Percentiles rank a stretch among this genome's conserved stretches.
These are phyloP conservation scores for Rubroboletus satanas DNA, from an alignment of 768 basidiomycete species.

Conservation along the genomic window DNA sequence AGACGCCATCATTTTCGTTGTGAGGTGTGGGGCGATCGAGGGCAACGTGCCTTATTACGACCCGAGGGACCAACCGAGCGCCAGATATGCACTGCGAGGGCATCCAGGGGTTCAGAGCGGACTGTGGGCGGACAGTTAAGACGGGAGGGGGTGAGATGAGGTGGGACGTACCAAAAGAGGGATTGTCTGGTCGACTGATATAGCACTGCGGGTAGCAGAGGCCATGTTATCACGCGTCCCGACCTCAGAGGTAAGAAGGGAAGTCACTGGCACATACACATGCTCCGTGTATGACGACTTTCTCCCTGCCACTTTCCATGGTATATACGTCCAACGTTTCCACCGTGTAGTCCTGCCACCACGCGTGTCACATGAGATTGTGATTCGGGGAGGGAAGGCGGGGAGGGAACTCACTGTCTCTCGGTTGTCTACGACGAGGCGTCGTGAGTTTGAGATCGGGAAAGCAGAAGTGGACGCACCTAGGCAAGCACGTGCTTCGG, in stretches of 20 bases:
- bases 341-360: slow-evolving; percentile 74
- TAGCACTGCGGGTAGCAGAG: slow-evolving; percentile 57
- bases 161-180: not conserved
- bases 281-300: slow-evolving; percentile 44
- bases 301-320: slow-evolving; percentile 46
- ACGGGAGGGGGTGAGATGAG: too few species aligned
- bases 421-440: slow-evolving; percentile 54
- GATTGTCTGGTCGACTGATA: slow-evolving; percentile 72
- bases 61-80: slow-evolving; percentile 80
- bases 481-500: slow-evolving; percentile 77
- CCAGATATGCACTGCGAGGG: slow-evolving; percentile 67
- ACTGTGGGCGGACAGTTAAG: slow-evolving; percentile 42
- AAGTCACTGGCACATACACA: not conserved
- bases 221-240: not conserved
- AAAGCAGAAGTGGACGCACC: slow-evolving; percentile 41
- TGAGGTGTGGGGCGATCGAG: not conserved
- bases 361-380: not conserved
- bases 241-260: not conserved
- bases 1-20: too few species aligned
- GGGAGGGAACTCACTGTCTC: slow-evolving; percentile 56
- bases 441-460: not conserved
- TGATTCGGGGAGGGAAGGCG: too few species aligned
- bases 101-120: slow-evolving; percentile 71
- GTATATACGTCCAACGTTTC: slow-evolving; percentile 74
- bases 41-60: slow-evolving; percentile 64